Evolutionary conservation across 2,329 filamentous ascomycete species (phyloP).

Genomic region (Periconia macrospinosa): DNA sequence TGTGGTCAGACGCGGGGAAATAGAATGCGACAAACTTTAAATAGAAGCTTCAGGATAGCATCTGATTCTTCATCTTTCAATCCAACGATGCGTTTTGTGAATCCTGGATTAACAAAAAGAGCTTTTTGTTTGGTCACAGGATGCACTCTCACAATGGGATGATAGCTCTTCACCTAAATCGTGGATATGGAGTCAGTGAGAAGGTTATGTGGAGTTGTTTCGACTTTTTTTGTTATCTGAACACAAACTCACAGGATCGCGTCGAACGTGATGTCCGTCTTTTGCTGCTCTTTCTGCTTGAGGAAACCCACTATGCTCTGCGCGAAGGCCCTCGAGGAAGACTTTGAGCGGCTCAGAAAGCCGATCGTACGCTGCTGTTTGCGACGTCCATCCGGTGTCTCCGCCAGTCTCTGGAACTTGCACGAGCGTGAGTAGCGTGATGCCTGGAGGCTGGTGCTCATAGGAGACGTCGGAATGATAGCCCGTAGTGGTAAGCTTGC

Average conservation of each 20-base stretch:
- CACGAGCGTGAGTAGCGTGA: slow-evolving; percentile 52
- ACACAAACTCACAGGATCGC: slow-evolving; percentile 8
- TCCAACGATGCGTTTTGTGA: slow-evolving; percentile 46
- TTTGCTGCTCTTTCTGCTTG: slow-evolving; percentile 6
- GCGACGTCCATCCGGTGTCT: slow-evolving; percentile 51
- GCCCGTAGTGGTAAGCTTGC: slow-evolving; percentile 46
- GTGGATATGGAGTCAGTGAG: too few relatives aligned
- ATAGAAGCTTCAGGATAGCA: slow-evolving; percentile 71
- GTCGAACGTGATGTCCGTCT: slow-evolving; percentile 37
- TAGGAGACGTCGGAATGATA: slow-evolving; percentile 29
- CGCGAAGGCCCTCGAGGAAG: slow-evolving; percentile 11
- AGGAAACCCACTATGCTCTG: slow-evolving; percentile 8
- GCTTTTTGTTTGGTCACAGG: slow-evolving; percentile 78
- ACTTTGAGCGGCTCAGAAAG: slow-evolving; percentile 8
- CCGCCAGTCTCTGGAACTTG: slow-evolving; percentile 55
- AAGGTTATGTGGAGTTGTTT: too few relatives aligned
- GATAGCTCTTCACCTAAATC: slow-evolving; percentile 17
- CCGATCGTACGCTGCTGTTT: slow-evolving; percentile 48
- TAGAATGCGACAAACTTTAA: slow-evolving; percentile 38
- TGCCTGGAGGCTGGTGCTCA: slow-evolving; percentile 36
- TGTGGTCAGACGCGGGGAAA: too few relatives aligned
- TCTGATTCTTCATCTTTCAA: slow-evolving; percentile 66
- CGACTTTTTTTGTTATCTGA: too few relatives aligned
- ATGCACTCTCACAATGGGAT: slow-evolving; percentile 70
- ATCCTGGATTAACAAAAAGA: slow-evolving; percentile 77